Evolutionary conservation across 176 grass and related monocot genomes (phyloP), one percentile per base, ranked within the genome.

Genomic region (Ensete ventricosum): DNA sequence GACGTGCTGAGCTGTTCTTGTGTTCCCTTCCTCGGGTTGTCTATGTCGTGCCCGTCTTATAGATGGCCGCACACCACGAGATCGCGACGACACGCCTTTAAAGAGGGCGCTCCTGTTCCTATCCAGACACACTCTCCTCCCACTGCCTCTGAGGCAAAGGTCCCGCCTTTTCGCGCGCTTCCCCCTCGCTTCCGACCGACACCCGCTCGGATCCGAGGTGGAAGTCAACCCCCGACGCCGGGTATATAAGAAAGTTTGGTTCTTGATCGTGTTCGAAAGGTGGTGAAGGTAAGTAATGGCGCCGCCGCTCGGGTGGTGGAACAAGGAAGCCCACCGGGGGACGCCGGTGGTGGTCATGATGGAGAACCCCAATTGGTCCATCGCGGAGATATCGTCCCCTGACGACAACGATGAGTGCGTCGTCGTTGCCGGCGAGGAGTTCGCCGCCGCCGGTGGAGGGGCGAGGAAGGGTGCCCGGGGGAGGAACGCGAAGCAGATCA

Each of bases 401-500:
- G 67, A 70, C 67, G 67, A 70, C 0, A 19, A 70, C 9, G 67
- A 50, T 9, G 67, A 70, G 10, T 14, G 51, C 8, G 1, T 5
- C 34, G 17, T 12, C 23, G 76, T 27, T 14, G 73, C 71, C 12
- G 20, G 73, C 13, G 49, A 62, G 13, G 67, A 58, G 24, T 76
- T 2, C 11, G 11, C 79, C 52, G 65, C 70, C 14, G 9, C 76
- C 52, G 19, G 26, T 26, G 9, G 79, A 77, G 69, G 67, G 52
- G 72, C 78, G 72, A 82, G 73, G 24, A 88, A 86, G 79, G 89
- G 77, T 29, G 85, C 75, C 23, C 79, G 87, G 19, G 87, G 83
- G 68, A 97, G 83, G 83, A 97, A 89, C 27, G 88, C 87, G 12
- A 89, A 85, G 71, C 93, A 97, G 84, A 88, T 93, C 77, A 90